Conservation (phyloP, 2,329 filamentous ascomycete genomes). For the Scorias spongiosa region DNA sequence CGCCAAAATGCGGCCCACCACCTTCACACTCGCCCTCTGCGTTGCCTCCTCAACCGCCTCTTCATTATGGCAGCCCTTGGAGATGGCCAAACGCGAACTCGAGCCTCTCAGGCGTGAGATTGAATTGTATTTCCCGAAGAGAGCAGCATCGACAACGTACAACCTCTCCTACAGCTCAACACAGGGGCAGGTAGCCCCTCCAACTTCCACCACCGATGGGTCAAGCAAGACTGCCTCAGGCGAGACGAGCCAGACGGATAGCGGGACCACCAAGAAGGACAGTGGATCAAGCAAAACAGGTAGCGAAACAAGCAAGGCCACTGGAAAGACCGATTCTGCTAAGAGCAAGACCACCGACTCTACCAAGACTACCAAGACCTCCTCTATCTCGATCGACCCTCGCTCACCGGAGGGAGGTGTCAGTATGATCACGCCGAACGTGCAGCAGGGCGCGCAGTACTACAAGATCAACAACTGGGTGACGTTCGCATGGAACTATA, state of each 20-base stretch:
- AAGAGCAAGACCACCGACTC: neutral
- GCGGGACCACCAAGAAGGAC: neutral
- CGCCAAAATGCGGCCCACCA: neutral
- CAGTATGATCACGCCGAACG: conserved; percentile 44
- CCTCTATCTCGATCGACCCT: conserved; percentile 30
- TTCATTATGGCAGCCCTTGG: neutral
- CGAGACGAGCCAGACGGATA: neutral
- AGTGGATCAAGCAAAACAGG: neutral
- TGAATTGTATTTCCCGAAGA: neutral
- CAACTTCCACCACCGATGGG: neutral
- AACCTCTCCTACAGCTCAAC: neutral
- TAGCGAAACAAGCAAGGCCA: neutral
- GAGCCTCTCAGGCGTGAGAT: neutral
- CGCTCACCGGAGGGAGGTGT: conserved; percentile 43
- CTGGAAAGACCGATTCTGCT: neutral
- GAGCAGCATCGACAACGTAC: neutral
- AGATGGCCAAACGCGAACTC: neutral
- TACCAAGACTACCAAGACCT: neutral
- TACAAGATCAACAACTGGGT: conserved; percentile 50
- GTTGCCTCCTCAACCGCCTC: neutral
- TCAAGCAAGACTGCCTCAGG: neutral
- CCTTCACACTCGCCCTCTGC: neutral
- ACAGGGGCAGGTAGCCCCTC: neutral
- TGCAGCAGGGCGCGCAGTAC: conserved; percentile 33
- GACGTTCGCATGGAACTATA: conserved; percentile 57